Base-by-base conservation (phyloP, 1,139 yeast species). In the Yamadazyma oceani region DNA sequence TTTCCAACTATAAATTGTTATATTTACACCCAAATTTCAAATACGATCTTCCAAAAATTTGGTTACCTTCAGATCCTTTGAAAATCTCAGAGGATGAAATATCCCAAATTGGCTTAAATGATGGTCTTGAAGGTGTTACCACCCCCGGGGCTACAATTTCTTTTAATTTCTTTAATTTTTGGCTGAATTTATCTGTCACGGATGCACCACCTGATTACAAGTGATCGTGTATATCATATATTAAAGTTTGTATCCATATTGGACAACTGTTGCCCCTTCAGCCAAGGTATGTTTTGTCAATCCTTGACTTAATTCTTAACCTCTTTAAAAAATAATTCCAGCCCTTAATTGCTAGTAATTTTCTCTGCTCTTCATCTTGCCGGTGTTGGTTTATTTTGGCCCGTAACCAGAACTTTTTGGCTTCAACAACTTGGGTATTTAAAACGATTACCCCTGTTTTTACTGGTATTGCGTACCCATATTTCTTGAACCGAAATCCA, bases 191-290 rank as follows among this genome's bases (percentile, higher is more conserved):
- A 3, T 42, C 42, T 2, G 45, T 67, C 3, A 47, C 61, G 2
- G 60, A 55, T 35, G 71, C 69, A 1, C 72, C 73, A 3, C 71
- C 73, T 2, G 71, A 62, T 42, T 60, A 51, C 37, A 64, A 62
- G 41, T 64, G 44, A 44, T 19, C 8, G n/a, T n/a, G n/a, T n/a
- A n/a, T n/a, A n/a, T n/a, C n/a, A n/a, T n/a, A n/a, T n/a, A n/a
- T n/a, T n/a, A n/a, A n/a, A n/a, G n/a, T n/a, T n/a, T n/a, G n/a
- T n/a, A n/a, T n/a, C n/a, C n/a, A n/a, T n/a, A n/a, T n/a, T n/a
- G n/a, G 22, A 7, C 21, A 33, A 16, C 25, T 15, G 27, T n/a
- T n/a, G n/a, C n/a, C n/a, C n/a, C n/a, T n/a, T n/a, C n/a, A n/a
- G n/a, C n/a, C n/a, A n/a, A n/a, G n/a, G n/a, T n/a, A n/a, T 45